Evolutionary conservation across 1,139 yeast species (phyloP), one percentile per base, ranked within the genome.

Genomic region (Casaregolazyma suthepensis): DNA sequence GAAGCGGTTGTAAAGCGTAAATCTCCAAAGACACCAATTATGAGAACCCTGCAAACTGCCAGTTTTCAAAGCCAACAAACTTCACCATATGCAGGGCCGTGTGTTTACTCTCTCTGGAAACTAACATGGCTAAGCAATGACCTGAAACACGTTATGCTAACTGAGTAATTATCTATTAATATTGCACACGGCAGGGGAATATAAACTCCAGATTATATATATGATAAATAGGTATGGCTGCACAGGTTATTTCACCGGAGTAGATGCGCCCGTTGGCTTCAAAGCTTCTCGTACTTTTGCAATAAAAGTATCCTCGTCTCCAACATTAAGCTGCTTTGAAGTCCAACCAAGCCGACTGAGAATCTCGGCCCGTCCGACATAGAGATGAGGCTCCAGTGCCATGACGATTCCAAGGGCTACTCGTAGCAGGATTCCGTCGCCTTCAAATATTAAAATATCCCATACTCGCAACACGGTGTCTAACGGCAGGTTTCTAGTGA

Each of bases 361-460:
- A 3, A 80, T 71, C 58, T 82, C 87, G 3, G 70, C 63, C 43
- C 72, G 71, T 37, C 73, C 63, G 1, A 84, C 86, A 63, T 75
- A 82, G 20, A 84, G 71, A 60, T 78, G 79, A 60, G 76, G 80
- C 48, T 78, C 79, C 29, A 78, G 66, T 48, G 73, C 71, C 23
- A 72, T 71, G 50, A 83, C 63, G 13, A 81, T 65, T 0, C 81
- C 84, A 9, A 82, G 63, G 1, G 76, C 73, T 17, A 74, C 75
- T 26, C 81, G 73, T 54, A 77, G 68, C 50, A 81, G 63, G 58
- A 79, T 75, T 1, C 75, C 68, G 58, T 80, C 84, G 2, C 83
- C 82, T 62, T 83, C 88, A 63, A 83, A 82, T n/a, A 82, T 65
- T 63, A 75, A 75, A 7, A 83, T 72, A 63, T 84, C 90, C 58